Evolutionary conservation across 129 eudicot genomes (phyloP), one percentile per base, ranked within the genome.

Genomic region (Arctium minus): DNA sequence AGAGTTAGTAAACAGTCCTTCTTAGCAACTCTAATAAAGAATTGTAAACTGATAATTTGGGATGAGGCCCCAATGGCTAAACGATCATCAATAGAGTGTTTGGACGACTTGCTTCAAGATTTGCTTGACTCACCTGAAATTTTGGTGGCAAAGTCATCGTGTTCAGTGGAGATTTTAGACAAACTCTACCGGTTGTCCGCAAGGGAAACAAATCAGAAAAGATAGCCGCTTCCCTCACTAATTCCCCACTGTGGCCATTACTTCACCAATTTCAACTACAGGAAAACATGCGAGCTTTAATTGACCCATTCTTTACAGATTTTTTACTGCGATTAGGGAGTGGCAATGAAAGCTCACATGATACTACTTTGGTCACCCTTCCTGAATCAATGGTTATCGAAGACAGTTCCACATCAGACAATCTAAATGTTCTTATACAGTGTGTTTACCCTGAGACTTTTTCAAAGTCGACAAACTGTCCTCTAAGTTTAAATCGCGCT

Each of bases 251-350:
- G 8, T 76, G 70, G 80, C 70, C 70, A 48, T 76, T 39, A 15
- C 46, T 76, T 33, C 30, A 48, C 42, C 35, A 48, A 12, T 33
- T 76, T 3, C 42, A 31, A 0, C 18, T 48, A 11, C 13, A 12
- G 7, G 80, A 76, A 53, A 50, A 76, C 67, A 75, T 75, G 79
- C 31, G 79, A 29, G 79, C 79, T 6, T 29, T 44, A 35, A 6
- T 75, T 1, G 80, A 76, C 27, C 80, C 80, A 4, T 10, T 2
- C 13, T 76, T 76, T 6, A 76, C 35, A 1, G 5, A 46, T 3
- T 76, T 76, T 15, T 4, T 50, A 13, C n/a, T 50, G 0, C 31
- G 35, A 1, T 5, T 76, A 5, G 60, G 8, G 5, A 48, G 35
- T 2, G 79, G 70, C 4, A 15, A 76, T 46, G 60, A 37, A 50